A percentile compares a stretch with the other conserved stretches of the same genome.
Conservation (phyloP, 2,329 filamentous ascomycete genomes). For the Stachybotrys echinatus region DNA sequence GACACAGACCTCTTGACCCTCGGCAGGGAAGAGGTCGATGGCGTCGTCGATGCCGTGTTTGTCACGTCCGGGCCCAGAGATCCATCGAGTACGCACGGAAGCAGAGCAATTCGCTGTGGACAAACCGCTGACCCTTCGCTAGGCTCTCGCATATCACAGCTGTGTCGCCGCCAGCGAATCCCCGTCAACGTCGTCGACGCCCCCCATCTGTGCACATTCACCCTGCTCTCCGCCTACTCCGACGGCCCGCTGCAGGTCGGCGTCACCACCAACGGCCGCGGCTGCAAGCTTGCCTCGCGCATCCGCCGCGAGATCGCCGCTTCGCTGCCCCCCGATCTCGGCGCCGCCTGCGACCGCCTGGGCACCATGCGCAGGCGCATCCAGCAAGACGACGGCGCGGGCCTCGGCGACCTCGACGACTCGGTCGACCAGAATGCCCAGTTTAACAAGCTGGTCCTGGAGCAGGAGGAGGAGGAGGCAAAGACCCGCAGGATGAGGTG, state of each 20-base stretch:
- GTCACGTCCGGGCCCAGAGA: slow-evolving; percentile 59
- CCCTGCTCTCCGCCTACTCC: slow-evolving; percentile 79
- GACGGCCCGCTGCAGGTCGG: slow-evolving; percentile 93
- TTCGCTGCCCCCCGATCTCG: slow-evolving; percentile 69
- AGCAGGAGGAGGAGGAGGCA: slow-evolving; percentile 64
- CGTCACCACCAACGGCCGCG: slow-evolving; percentile 89
- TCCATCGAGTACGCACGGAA: slow-evolving; percentile 23
- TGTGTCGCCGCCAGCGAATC: slow-evolving; percentile 77
- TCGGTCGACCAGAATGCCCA: slow-evolving; percentile 69
- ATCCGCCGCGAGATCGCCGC: slow-evolving; percentile 85
- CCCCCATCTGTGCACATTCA: slow-evolving; percentile 82
- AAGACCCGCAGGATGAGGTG: slow-evolving; percentile 84
- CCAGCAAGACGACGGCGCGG: slow-evolving; percentile 56
- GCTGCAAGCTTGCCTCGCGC: slow-evolving; percentile 87
- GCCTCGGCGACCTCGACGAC: slow-evolving; percentile 43
- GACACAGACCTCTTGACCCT: slow-evolving; percentile 68
- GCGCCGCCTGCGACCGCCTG: slow-evolving; percentile 69
- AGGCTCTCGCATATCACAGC: slow-evolving; percentile 63
- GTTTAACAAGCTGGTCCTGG: slow-evolving; percentile 75
- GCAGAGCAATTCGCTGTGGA: background rate
- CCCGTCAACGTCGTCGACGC: slow-evolving; percentile 91
- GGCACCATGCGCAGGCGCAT: slow-evolving; percentile 67
- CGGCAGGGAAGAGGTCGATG: slow-evolving; percentile 72
- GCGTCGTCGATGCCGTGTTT: slow-evolving; percentile 87
- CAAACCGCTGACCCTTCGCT: background rate